Percentiles rank a stretch among this genome's conserved stretches.
These are phyloP conservation scores for Talinum fruticosum DNA, from an alignment of 148 eudicot genomes.

Conservation along the genomic window DNA sequence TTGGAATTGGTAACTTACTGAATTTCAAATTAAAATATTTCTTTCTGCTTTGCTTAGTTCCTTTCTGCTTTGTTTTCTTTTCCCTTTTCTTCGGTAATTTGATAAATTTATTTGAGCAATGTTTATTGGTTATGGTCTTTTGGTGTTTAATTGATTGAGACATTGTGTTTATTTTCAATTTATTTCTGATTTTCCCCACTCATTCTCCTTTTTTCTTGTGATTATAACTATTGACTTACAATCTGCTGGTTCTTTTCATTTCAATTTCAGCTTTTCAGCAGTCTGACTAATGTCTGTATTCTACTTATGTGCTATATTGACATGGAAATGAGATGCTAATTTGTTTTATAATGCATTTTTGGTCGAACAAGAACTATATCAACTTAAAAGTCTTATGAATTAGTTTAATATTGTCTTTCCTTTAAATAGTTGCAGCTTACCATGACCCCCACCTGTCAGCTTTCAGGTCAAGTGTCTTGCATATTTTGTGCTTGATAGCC, in stretches of 20 bases:
- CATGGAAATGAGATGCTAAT: background rate
- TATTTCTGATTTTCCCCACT: background rate
- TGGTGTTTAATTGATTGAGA: too few species aligned
- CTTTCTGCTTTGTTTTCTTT: background rate
- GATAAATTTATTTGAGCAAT: too few species aligned
- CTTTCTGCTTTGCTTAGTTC: background rate
- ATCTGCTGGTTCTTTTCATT: background rate
- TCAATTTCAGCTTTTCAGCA: background rate
- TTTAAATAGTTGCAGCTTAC: background rate
- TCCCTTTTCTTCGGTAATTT: background rate
- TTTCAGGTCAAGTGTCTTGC: background rate
- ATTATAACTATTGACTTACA: background rate
- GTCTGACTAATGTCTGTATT: background rate
- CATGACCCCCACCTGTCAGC: background rate
- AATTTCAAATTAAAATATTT: background rate
- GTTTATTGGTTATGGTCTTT: background rate
- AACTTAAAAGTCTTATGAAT: background rate
- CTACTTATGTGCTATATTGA: background rate
- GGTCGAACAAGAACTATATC: background rate
- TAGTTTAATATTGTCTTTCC: background rate
- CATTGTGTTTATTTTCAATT: too few species aligned
- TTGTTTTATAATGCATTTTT: background rate
- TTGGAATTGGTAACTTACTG: slow-evolving; percentile 66
- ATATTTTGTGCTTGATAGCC: background rate
- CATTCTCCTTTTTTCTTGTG: too few species aligned